Conservation (phyloP, 1,284 basidiomycete species). For the Phaffia rhodozyma region DNA sequence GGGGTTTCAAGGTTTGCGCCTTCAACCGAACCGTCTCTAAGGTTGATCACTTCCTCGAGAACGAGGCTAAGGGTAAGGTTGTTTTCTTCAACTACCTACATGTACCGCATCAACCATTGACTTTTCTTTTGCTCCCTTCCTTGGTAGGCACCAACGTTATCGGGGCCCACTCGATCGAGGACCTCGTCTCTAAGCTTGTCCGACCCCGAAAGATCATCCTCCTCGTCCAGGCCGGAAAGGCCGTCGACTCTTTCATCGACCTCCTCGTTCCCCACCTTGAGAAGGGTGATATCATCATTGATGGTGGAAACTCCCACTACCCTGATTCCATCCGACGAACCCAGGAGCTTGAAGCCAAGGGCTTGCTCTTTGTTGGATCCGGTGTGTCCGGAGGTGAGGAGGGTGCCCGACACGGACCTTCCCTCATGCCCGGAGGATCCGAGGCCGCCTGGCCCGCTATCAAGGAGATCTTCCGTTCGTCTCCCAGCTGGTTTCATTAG, state of each 20-base stretch:
- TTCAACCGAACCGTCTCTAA: slow-evolving; percentile 91
- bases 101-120: not conserved
- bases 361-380: slow-evolving; percentile 91
- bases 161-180: slow-evolving; percentile 87
- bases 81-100: not conserved
- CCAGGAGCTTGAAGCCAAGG: slow-evolving; percentile 86
- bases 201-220: slow-evolving; percentile 63
- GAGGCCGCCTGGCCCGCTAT: slow-evolving; percentile 88
- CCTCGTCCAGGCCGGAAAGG: slow-evolving; percentile 63
- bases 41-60: slow-evolving; percentile 87
- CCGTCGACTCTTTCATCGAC: slow-evolving; percentile 48
- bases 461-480: slow-evolving; percentile 81
- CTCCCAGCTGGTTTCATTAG: not conserved
- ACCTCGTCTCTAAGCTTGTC: slow-evolving; percentile 52
- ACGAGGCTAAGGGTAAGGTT: slow-evolving; percentile 85
- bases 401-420: slow-evolving; percentile 93
- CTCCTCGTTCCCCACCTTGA: slow-evolving; percentile 47
- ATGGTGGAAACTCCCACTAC: slow-evolving; percentile 99
- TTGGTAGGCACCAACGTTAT: slow-evolving; percentile 76
- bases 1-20: slow-evolving; percentile 92
- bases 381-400: slow-evolving; percentile 99
- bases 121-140: not conserved
- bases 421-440: slow-evolving; percentile 98
- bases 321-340: slow-evolving; percentile 94
- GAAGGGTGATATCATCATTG: slow-evolving; percentile 86